Evolutionary conservation across 176 grass and related monocot genomes (phyloP), one percentile per base, ranked within the genome.

Genomic region (Carex kokanica): DNA sequence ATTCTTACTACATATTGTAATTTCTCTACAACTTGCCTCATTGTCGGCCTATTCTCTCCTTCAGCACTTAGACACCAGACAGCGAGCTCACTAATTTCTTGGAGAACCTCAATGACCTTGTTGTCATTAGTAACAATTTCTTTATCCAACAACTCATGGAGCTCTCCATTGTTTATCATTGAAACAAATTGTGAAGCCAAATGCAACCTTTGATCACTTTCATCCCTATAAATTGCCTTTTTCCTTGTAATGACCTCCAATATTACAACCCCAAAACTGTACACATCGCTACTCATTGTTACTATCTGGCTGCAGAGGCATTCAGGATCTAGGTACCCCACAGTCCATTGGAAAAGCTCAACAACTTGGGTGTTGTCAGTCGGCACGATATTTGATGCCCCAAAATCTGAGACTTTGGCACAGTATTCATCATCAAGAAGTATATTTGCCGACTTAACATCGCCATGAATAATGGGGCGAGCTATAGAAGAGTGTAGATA

Each of bases 361-460:
- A 79, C 38, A 41, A 80, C 20, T 27, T 86, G 20, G 36, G 60
- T 21, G 25, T 81, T 11, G 59, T 81, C 63, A 10, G 16, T 40
- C 1, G 85, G 49, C 11, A 81, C 14, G 12, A 81, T 40, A 17
- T 68, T 86, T 5, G 77, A 86, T 16, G 78, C 78, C 5, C 85
- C 85, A 31, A 81, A 86, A 41, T 86, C 85, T 0, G 77, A 86
- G 36, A 86, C 64, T 41, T 86, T 86, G 16, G 59, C 80, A 17
- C 2, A 5, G 13, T 66, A 63, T 4, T 53, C 36, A 81, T 81
- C 49, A 17, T 74, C 78, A 58, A 86, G 67, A 40, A 86, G 61
- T 69, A 86, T 74, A 31, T 86, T 86, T 40, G 78, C 45, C 21
- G 77, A 79, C 38, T 86, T 86, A 1, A 86, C 64, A 81, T 86